These are phyloP conservation scores for Stemphylium vesicarium DNA, from an alignment of 2,329 filamentous ascomycete species.

Conservation along the genomic window DNA sequence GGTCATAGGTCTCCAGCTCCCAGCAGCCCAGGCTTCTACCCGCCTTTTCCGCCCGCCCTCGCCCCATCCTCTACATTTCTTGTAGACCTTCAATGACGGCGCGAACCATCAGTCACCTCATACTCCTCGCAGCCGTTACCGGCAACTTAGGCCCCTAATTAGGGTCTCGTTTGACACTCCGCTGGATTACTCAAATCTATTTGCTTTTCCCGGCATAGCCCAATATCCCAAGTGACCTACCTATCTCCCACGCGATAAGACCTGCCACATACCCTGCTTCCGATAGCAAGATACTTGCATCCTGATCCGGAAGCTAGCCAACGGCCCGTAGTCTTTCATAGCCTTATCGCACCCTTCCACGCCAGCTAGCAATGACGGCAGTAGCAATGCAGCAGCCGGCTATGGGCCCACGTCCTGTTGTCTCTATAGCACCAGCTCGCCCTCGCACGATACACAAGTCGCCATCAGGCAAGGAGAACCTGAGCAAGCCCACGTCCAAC, in stretches of 20 bases:
- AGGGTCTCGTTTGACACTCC: slow-evolving; percentile 10
- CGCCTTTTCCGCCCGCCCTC: slow-evolving; percentile 20
- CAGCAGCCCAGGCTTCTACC: slow-evolving; percentile 19
- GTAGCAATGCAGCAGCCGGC: slow-evolving; percentile 43
- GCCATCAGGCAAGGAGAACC: slow-evolving; percentile 53
- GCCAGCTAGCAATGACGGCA: slow-evolving; percentile 51
- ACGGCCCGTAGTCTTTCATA: slow-evolving; percentile 39
- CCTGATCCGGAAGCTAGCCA: slow-evolving; percentile 37
- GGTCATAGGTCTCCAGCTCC: slow-evolving; percentile 29
- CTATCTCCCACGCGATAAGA: slow-evolving; percentile 49
- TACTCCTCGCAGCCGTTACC: slow-evolving; percentile 50
- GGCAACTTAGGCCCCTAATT: slow-evolving; percentile 47
- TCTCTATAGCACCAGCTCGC: slow-evolving; percentile 55
- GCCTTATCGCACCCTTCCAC: slow-evolving; percentile 29
- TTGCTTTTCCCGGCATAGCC: slow-evolving; percentile 34
- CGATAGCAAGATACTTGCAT: slow-evolving; percentile 22
- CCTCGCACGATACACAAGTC: slow-evolving; percentile 50
- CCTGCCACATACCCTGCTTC: slow-evolving; percentile 25
- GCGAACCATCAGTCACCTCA: slow-evolving; percentile 51
- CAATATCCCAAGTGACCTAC: slow-evolving; percentile 19
- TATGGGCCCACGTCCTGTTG: slow-evolving; percentile 50
- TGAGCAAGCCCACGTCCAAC: slow-evolving; percentile 47
- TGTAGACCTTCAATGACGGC: slow-evolving; percentile 51
- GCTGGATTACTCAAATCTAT: slow-evolving; percentile 27
- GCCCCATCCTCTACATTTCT: slow-evolving; percentile 12